Conservation (phyloP, 1,284 basidiomycete genomes). For the Fomitopsis palustris region DNA sequence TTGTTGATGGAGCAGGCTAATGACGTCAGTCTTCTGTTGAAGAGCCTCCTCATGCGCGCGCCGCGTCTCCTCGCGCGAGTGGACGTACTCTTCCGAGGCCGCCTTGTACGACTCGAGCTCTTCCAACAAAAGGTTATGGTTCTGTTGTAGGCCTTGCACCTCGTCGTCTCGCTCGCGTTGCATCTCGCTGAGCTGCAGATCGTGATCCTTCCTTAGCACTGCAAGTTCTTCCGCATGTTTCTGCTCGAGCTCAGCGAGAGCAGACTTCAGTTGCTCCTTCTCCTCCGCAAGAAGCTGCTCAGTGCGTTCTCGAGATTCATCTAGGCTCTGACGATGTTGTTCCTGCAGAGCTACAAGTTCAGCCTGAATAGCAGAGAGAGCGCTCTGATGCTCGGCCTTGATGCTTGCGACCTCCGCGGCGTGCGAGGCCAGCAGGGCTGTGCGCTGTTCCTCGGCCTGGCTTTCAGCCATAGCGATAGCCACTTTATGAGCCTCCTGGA, state of each 20-base stretch:
- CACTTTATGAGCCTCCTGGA: slow-evolving; percentile 44
- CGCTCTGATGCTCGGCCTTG: slow-evolving; percentile 43
- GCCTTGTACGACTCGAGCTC: slow-evolving; percentile 64
- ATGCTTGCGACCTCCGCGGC: slow-evolving; percentile 39
- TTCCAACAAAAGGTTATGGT: slow-evolving; percentile 52
- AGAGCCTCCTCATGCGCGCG: slow-evolving; percentile 48
- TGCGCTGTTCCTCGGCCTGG: slow-evolving; percentile 23
- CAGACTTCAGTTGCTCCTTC: slow-evolving; percentile 34
- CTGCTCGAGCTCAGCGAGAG: slow-evolving; percentile 36
- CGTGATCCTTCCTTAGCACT: slow-evolving; percentile 47
- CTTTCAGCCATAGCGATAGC: slow-evolving; percentile 27
- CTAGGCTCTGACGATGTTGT: slow-evolving; percentile 42
- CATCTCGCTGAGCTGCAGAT: slow-evolving; percentile 56
- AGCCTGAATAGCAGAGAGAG: slow-evolving; percentile 40
- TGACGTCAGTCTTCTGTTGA: slow-evolving; percentile 44
- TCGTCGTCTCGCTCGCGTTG: slow-evolving; percentile 37
- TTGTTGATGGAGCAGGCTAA: slow-evolving; percentile 47
- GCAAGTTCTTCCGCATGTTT: slow-evolving; percentile 37
- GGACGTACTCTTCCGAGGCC: slow-evolving; percentile 51
- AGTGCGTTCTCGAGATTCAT: slow-evolving; percentile 35
- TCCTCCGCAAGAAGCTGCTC: slow-evolving; percentile 34
- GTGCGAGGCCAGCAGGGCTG: slow-evolving; percentile 32
- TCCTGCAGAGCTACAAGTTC: slow-evolving; percentile 41
- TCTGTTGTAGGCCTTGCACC: slow-evolving; percentile 43
- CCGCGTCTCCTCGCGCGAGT: slow-evolving; percentile 48